Conservation (phyloP, 176 grass and related monocot genomes). For the Carex parvula region DNA sequence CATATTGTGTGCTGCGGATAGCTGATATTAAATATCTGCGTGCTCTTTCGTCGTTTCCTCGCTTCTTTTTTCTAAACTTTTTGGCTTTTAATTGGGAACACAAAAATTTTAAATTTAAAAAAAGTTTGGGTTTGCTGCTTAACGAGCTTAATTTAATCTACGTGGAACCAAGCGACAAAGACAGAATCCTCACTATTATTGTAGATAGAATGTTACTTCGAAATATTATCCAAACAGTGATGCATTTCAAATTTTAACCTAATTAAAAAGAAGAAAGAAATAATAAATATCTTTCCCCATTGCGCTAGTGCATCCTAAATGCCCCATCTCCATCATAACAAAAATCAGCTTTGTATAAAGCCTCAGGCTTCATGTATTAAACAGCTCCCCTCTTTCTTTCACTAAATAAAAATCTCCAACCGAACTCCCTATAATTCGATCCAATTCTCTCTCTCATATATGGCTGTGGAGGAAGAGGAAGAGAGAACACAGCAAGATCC, state of each 20-base stretch:
- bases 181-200: not conserved
- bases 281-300: not conserved
- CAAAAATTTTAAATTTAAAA: not conserved
- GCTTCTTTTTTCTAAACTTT: not conserved
- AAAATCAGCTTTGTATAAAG: not conserved
- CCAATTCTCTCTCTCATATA: not conserved
- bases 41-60: not conserved
- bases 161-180: not conserved
- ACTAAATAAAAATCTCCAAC: conserved; percentile 16
- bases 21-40: not conserved
- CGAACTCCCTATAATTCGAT: not conserved
- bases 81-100: not conserved
- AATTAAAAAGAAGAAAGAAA: not conserved
- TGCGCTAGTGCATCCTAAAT: not conserved
- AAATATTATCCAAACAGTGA: not conserved
- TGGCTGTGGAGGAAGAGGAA: conserved; percentile 13
- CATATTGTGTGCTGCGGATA: not conserved
- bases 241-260: not conserved
- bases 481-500: not conserved
- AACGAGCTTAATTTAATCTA: not conserved
- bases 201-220: not conserved
- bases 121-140: not conserved
- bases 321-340: not conserved
- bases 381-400: not conserved
- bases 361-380: not conserved